A percentile compares a stretch with the other conserved stretches of the same genome.
phyloP scores from a whole-genome alignment of 176 grass and related monocot genomes.

The Paspalum vaginatum region DNA sequence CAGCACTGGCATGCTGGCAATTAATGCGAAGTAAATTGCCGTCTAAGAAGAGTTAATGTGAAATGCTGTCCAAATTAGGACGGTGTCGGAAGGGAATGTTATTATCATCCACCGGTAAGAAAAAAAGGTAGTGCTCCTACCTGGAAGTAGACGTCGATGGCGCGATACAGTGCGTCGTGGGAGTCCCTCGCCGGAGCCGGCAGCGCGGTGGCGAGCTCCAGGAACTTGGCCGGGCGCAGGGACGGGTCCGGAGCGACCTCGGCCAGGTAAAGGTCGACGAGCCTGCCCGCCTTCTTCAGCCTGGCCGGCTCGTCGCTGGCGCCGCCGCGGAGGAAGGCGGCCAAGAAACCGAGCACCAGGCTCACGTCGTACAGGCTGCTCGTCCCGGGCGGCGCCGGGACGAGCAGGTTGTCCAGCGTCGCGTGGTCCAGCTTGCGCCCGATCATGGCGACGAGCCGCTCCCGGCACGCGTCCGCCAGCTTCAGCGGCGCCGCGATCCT shows the following conservation, averaged over 20 bases:
- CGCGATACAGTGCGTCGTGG: conserved; percentile 84
- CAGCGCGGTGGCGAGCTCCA: conserved; percentile 63
- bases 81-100: conserved; percentile 11
- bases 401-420: conserved; percentile 81
- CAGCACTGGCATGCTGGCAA: conserved; percentile 8
- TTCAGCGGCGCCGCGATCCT: conserved; percentile 60
- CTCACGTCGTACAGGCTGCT: conserved; percentile 74
- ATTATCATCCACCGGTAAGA: background rate
- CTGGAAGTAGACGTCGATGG: conserved; percentile 92
- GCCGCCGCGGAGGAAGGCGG: conserved; percentile 53
- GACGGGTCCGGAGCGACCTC: conserved; percentile 86
- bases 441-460: conserved; percentile 74
- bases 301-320: conserved; percentile 19
- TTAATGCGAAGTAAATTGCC: conserved; percentile 16
- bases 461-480: conserved; percentile 42
- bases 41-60: background rate
- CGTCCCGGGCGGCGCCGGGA: conserved; percentile 55
- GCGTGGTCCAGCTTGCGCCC: conserved; percentile 83
- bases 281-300: conserved; percentile 69
- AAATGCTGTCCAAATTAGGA: conserved; percentile 2
- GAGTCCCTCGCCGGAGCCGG: conserved; percentile 73
- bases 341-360: conserved; percentile 70
- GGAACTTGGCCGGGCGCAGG: conserved; percentile 67
- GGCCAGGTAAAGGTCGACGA: conserved; percentile 84
- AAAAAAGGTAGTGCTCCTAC: conserved; percentile 23